Conservation (phyloP, 179 eudicot species). For the Spinacia oleracea region DNA sequence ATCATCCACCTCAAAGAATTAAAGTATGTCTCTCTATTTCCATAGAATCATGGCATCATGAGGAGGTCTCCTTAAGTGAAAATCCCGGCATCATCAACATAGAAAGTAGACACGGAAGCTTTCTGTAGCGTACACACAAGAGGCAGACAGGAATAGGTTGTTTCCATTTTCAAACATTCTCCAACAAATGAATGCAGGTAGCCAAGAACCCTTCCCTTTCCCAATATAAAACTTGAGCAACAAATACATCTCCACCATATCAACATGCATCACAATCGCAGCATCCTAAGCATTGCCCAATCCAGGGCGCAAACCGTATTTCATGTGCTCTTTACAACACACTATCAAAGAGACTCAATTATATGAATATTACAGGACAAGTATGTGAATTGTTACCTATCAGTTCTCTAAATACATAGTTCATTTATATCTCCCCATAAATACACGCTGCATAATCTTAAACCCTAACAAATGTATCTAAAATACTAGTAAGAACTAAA, state of each 20-base stretch:
- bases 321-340: too few species aligned
- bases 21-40: background rate
- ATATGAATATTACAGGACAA: background rate
- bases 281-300: background rate
- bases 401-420: background rate
- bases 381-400: background rate
- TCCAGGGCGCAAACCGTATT: background rate
- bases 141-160: background rate
- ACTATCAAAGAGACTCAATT: background rate
- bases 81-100: background rate
- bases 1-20: background rate
- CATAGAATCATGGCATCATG: background rate
- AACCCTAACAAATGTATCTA: background rate
- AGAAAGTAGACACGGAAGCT: background rate
- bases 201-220: background rate
- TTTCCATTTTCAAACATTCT: background rate
- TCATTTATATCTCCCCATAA: background rate
- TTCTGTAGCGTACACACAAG: background rate
- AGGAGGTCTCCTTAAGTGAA: background rate
- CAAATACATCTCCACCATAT: background rate
- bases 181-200: background rate
- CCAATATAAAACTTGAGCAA: background rate
- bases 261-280: background rate
- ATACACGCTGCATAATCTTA: too few species aligned
- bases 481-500: background rate